phyloP scores from a whole-genome alignment of 2,329 filamentous ascomycete species.

The Paecilomyces niveus region DNA sequence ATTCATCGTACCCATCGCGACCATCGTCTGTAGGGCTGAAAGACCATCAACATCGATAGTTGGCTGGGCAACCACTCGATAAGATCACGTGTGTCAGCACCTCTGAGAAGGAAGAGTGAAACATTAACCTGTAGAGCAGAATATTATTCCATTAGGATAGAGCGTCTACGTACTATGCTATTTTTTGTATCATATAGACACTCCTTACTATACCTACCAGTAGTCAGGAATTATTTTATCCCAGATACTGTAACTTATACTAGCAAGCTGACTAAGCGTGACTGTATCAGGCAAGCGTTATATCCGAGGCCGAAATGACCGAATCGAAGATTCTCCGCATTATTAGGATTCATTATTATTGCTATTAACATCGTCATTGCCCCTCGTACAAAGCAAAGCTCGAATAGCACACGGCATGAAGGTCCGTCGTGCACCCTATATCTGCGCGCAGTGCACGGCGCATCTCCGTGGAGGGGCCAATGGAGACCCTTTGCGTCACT shows the following conservation, averaged over 20 bases:
- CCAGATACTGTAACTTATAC: background rate
- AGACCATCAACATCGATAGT: conserved; percentile 1
- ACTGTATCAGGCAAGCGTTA: background rate
- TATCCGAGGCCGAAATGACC: background rate
- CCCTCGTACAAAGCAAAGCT: background rate
- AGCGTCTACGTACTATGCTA: too few species aligned
- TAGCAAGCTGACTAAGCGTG: background rate
- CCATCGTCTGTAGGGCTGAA: background rate
- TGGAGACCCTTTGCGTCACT: background rate
- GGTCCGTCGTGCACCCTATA: conserved; percentile 12
- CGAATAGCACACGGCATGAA: background rate
- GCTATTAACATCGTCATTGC: background rate
- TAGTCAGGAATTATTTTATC: too few species aligned
- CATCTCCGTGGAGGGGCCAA: conserved; percentile 1
- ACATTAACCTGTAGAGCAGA: background rate
- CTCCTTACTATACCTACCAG: too few species aligned
- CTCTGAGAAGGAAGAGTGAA: background rate
- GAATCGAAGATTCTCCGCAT: background rate
- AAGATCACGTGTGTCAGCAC: background rate
- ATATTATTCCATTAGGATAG: conserved; percentile 13
- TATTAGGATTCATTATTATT: background rate
- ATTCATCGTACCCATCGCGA: background rate
- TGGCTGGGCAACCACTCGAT: conserved; percentile 11
- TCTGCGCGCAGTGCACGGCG: conserved; percentile 24
- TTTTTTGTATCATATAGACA: too few species aligned